phyloP scores from a whole-genome alignment of 2,329 filamentous ascomycete species.

The Fusarium buharicum region DNA sequence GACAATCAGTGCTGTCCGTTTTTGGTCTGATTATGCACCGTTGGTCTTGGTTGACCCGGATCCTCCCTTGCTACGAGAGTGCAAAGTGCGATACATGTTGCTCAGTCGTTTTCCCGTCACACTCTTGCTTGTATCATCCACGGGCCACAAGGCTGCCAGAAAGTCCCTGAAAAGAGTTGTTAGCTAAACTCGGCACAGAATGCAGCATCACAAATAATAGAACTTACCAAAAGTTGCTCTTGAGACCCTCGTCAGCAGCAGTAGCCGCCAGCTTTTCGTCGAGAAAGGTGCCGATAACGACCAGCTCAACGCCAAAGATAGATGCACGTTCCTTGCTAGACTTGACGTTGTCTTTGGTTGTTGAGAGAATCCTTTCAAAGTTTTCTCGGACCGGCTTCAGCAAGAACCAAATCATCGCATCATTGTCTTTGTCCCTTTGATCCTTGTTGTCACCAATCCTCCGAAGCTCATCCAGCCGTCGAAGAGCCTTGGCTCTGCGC shows the following conservation, averaged over 20 bases:
- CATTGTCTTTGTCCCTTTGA: conserved; percentile 57
- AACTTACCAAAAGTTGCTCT: conserved; percentile 63
- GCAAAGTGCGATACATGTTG: conserved; percentile 57
- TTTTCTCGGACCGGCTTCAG: conserved; percentile 69
- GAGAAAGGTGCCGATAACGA: conserved; percentile 71
- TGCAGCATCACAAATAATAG: neutral
- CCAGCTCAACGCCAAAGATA: conserved; percentile 69
- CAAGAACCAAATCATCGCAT: conserved; percentile 60
- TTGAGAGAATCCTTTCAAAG: conserved; percentile 67
- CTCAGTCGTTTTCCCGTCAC: conserved; percentile 58
- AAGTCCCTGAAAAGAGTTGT: conserved; percentile 53
- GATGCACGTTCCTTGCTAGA: conserved; percentile 70
- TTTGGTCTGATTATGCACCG: conserved; percentile 44
- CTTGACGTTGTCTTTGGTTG: conserved; percentile 70
- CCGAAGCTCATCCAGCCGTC: conserved; percentile 56
- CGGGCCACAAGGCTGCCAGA: conserved; percentile 58
- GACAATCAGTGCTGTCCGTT: conserved; percentile 1
- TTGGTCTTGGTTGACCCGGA: conserved; percentile 48
- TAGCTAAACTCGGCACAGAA: conserved; percentile 17
- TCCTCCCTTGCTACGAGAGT: conserved; percentile 48
- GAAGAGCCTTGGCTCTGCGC: conserved; percentile 54
- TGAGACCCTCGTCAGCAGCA: conserved; percentile 54
- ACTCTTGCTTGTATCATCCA: conserved; percentile 57
- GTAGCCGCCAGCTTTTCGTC: conserved; percentile 58
- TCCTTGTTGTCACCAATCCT: conserved; percentile 62